A percentile compares a stretch with the other conserved stretches of the same genome.
phyloP scores from a whole-genome alignment of 2,329 filamentous ascomycete genomes.

The Hymenoscyphus fructigenus region DNA sequence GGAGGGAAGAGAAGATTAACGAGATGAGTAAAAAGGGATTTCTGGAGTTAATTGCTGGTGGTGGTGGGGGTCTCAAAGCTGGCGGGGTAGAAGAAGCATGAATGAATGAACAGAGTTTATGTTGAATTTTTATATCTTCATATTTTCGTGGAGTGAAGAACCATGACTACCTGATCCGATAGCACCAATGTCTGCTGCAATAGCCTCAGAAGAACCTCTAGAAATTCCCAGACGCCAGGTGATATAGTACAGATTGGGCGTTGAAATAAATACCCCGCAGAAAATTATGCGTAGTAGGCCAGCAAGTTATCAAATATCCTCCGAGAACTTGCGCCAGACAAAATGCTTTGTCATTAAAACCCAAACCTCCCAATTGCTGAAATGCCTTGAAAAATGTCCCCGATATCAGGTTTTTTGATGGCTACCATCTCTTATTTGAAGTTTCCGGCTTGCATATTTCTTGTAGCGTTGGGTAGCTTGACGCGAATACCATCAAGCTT shows the following conservation, averaged over 20 bases:
- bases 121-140: not conserved
- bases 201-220: not conserved
- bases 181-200: not conserved
- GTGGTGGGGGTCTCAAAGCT: constrained; percentile 60
- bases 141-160: constrained; percentile 24
- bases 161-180: not conserved
- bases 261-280: constrained; percentile 20
- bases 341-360: not conserved
- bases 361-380: not conserved
- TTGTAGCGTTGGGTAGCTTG: constrained; percentile 85
- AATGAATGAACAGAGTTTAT: constrained; percentile 14
- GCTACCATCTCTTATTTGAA: constrained; percentile 51
- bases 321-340: constrained; percentile 9
- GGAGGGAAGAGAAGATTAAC: constrained; percentile 82
- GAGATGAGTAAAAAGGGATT: constrained; percentile 98
- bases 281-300: constrained; percentile 14
- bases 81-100: constrained; percentile 46
- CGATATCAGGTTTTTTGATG: constrained; percentile 8
- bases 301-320: not conserved
- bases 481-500: constrained; percentile 86
- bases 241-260: constrained; percentile 29
- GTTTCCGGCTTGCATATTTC: constrained; percentile 94
- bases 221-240: not conserved
- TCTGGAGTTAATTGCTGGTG: constrained; percentile 78
- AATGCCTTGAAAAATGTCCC: not conserved